phyloP scores from a whole-genome alignment of 164 flowering plant genomes.

The Macadamia tetraphylla region DNA sequence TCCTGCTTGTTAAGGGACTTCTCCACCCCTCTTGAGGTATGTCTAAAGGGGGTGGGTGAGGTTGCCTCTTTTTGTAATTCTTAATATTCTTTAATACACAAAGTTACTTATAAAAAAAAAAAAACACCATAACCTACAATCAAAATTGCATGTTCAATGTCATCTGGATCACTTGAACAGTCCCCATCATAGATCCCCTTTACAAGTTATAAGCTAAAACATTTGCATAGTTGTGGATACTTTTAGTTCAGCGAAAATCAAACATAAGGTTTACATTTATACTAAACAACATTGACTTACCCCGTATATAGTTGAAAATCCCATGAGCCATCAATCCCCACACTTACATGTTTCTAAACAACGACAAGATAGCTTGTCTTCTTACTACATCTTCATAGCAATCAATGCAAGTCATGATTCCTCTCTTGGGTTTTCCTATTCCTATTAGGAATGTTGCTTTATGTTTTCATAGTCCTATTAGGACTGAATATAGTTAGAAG shows the following conservation, averaged over 20 bases:
- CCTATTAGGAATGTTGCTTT: too few species aligned
- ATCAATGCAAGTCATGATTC: constrained; percentile 26
- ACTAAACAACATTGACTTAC: constrained; percentile 22
- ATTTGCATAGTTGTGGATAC: neutral
- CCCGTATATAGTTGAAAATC: constrained; percentile 74
- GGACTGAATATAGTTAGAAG: too few species aligned
- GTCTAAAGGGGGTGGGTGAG: too few species aligned
- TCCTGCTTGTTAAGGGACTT: too few species aligned
- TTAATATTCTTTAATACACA: too few species aligned
- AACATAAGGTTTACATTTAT: neutral
- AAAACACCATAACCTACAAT: constrained; percentile 54
- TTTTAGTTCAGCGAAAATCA: neutral
- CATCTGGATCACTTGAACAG: constrained; percentile 64
- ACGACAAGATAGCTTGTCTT: too few species aligned
- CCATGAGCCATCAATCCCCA: constrained; percentile 61
- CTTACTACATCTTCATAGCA: constrained; percentile 58
- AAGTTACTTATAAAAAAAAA: too few species aligned
- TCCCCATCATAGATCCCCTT: constrained; percentile 75
- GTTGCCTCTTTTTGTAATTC: too few species aligned
- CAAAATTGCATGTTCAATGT: constrained; percentile 68
- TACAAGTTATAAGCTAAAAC: neutral
- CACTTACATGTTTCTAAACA: constrained; percentile 67
- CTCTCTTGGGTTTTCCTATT: too few species aligned
- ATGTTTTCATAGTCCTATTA: too few species aligned
- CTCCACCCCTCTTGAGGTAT: too few species aligned